Conservation (phyloP, 345 rosid genomes). For the Hirschfeldia incana region DNA sequence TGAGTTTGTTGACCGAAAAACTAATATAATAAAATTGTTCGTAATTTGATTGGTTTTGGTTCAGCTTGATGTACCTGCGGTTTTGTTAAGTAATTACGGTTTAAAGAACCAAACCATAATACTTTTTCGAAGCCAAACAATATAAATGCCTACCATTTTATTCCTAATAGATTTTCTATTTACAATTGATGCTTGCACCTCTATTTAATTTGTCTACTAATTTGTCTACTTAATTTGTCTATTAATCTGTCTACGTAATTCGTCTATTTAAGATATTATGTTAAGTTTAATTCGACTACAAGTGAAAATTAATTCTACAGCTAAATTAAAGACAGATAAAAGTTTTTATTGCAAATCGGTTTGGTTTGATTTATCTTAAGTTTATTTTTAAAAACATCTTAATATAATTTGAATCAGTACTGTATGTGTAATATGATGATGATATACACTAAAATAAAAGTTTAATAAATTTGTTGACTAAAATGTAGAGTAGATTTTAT, state of each 20-base stretch:
- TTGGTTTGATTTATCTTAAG: background rate
- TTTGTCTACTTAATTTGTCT: too few species aligned
- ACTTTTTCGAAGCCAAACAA: background rate
- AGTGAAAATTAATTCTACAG: background rate
- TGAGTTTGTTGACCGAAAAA: background rate
- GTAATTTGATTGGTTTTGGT: background rate
- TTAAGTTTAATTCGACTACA: too few species aligned
- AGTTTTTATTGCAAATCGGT: background rate
- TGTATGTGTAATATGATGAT: too few species aligned
- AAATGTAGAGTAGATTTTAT: background rate
- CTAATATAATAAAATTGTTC: background rate
- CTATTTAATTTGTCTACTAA: too few species aligned
- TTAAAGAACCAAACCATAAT: background rate
- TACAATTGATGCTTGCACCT: background rate
- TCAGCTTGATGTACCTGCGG: background rate
- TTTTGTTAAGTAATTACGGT: background rate
- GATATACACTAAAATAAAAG: too few species aligned
- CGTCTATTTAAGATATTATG: too few species aligned
- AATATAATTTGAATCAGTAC: too few species aligned
- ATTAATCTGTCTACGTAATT: too few species aligned
- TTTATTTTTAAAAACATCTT: background rate
- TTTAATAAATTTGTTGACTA: background rate
- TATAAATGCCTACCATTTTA: background rate
- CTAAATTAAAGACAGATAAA: background rate
- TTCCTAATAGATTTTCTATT: background rate